Base-by-base conservation (phyloP, 495 filamentous ascomycete genomes). In the Entonaema liquescens region DNA sequence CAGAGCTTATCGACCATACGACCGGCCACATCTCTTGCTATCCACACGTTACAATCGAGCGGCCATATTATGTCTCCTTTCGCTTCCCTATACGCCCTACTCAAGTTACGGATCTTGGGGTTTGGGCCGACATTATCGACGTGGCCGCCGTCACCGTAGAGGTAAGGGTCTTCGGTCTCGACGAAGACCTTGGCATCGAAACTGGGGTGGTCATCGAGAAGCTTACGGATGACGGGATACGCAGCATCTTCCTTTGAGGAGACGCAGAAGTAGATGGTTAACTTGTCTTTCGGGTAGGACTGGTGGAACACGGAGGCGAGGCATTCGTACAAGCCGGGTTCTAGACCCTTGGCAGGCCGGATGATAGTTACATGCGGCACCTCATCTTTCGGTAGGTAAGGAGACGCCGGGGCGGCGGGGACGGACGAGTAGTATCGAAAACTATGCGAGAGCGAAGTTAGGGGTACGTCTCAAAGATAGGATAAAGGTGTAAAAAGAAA, bases 41-140 rank as follows among this genome's bases (percentile, higher is more conserved):
- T 85, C 96, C 96, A 99, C 44, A 98, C 88, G 76, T 99, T 99
- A 81, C 94, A 97, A 78, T 99, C 96, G 25, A 97, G 87, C 50
- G 97, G 89, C 96, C 96, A 99, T 25, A 98, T 83, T 52, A 98
- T 87, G 75, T 98, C 94, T 0, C 93, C 92, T 65, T 91, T 92
- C 0, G 94, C 93, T 77, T 98, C 96, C n/a, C 96, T 82, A 74
- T 97, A 99, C 5, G 91, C 95, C 19, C 93, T 88, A 72, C 94
- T 98, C 88, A 98, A 91, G 74, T 98, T 99, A 23, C 96, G 87
- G 73, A 99, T 97, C 81, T 99, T 99, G 11, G 96, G 96, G 78
- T 99, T 99, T 4, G 96, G 96, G 0, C 96, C 96, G 55, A 99
- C 83, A 57, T 87, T 85, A 66, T 89, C 82, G 40, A 79, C 68